A percentile compares a stretch with the other conserved stretches of the same genome.
These are phyloP conservation scores for Colletotrichum ledebouriae DNA, from an alignment of 2,329 filamentous ascomycete genomes.

Conservation along the genomic window DNA sequence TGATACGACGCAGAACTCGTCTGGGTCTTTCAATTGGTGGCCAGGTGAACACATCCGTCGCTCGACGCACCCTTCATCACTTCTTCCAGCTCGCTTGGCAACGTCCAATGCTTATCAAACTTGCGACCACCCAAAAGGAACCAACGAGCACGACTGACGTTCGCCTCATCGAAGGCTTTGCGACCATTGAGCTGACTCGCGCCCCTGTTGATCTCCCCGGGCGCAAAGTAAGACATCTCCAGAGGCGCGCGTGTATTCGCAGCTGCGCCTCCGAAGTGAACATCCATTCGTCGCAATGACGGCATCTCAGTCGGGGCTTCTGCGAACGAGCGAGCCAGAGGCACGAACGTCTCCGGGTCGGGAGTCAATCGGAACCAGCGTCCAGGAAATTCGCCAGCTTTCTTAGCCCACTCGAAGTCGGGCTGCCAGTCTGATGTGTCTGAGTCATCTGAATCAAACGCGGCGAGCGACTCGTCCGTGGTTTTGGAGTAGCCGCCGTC, in stretches of 20 bases:
- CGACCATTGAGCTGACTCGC: constrained; percentile 23
- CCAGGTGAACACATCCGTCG: not conserved
- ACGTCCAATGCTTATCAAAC: constrained; percentile 13
- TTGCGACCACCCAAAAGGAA: not conserved
- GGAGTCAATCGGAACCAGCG: constrained; percentile 12
- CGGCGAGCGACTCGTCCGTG: not conserved
- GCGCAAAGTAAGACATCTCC: constrained; percentile 22
- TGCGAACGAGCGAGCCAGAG: not conserved
- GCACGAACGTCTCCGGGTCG: constrained; percentile 16
- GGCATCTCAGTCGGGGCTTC: constrained; percentile 10
- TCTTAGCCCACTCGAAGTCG: constrained; percentile 16
- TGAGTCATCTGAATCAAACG: constrained; percentile 17
- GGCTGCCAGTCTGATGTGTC: constrained; percentile 13
- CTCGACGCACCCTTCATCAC: not conserved
- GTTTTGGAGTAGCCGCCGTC: constrained; percentile 7
- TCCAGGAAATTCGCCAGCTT: constrained; percentile 11
- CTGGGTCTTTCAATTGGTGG: not conserved
- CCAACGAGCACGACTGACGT: constrained; percentile 1
- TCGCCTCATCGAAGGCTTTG: constrained; percentile 4
- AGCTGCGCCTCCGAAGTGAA: constrained; percentile 7
- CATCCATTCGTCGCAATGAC: constrained; percentile 12
- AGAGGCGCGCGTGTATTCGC: constrained; percentile 14
- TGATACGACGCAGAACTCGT: too few species aligned
- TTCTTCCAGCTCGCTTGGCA: not conserved
- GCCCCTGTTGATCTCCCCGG: constrained; percentile 7